Evolutionary conservation across 768 basidiomycete genomes (phyloP).

Genomic region (Termitomyces sp.): DNA sequence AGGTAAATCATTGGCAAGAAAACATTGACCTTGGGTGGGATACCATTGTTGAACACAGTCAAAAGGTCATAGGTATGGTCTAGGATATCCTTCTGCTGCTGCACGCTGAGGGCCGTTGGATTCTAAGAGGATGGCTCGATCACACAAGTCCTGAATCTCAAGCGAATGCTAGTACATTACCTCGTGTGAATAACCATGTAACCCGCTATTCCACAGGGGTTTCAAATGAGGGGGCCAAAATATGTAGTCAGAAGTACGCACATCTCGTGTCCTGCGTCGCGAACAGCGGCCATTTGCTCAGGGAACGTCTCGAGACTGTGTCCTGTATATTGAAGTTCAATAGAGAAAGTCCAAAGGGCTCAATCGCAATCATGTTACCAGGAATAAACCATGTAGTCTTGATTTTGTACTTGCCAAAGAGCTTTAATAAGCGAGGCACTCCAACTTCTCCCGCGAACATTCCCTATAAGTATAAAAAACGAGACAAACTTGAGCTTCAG

Average conservation of each 20-base stretch:
- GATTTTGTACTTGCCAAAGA: conserved; percentile 68
- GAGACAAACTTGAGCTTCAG: background rate
- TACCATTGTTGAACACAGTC: conserved; percentile 60
- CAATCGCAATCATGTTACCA: conserved; percentile 29
- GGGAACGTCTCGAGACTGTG: conserved; percentile 78
- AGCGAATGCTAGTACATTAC: conserved; percentile 20
- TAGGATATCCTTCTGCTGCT: conserved; percentile 72
- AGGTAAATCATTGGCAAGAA: background rate
- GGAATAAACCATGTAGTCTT: conserved; percentile 77
- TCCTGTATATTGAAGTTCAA: conserved; percentile 29
- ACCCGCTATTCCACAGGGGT: conserved; percentile 36
- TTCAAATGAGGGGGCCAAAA: background rate
- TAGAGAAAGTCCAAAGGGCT: background rate
- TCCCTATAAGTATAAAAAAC: conserved; percentile 31
- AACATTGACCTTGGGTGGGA: conserved; percentile 41
- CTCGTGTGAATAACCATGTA: conserved; percentile 74
- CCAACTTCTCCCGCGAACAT: conserved; percentile 80
- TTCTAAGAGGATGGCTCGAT: conserved; percentile 36
- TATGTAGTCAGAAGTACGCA: conserved; percentile 21
- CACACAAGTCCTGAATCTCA: background rate
- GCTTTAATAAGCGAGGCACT: conserved; percentile 60
- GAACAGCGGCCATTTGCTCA: conserved; percentile 61
- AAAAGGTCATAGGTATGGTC: conserved; percentile 63
- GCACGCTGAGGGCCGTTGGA: conserved; percentile 52
- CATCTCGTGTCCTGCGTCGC: conserved; percentile 76